Base-by-base conservation (phyloP, 192 early-diverging fungal species). In the Podila horticola region DNA sequence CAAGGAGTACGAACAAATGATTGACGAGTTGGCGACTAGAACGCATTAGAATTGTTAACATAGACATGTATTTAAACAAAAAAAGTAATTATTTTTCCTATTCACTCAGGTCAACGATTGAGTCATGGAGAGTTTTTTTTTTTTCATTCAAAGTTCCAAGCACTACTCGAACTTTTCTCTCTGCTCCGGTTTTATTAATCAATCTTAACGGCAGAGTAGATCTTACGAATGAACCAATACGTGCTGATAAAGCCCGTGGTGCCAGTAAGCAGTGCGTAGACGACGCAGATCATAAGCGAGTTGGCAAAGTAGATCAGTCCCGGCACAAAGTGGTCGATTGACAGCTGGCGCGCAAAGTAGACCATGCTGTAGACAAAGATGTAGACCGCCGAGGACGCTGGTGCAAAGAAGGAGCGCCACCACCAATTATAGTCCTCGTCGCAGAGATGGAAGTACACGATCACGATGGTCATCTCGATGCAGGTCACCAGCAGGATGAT, bases 391-490 rank as follows among this genome's bases (percentile, higher is more conserved):
- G 90, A 94, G 58, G 91, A 90, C 12, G 87, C 94, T 15, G 91
- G 88, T 4, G 93, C 91, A 19, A 93, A 86, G 85, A 96, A 97
- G 4, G 94, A 89, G 57, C 93, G 82, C 97, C 97, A 99, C 96
- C 96, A 97, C 94, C 96, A 97, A 51, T 87, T 86, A 74, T 94
- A 95, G 69, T 96, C 85, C 68, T 93, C 88, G 17, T 76, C 74
- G 31, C 88, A 87, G 8, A 94, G 84, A 67, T 89, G 85, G 73
- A 94, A 89, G 82, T 93, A 94, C 0, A 90, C 84, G 62, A 93
- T 84, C 11, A 93, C 84, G 17, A 94, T 83, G 3, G 92, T 88
- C 26, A 92, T 87, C 69, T 93, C 89, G 60, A 92, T 85, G 15
- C 77, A 72, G 8, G 84, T 84, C 1, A 86, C 71, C n/a, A 91